These are phyloP conservation scores for Pseudocercospora crystallina DNA, from an alignment of 2,329 filamentous ascomycete genomes.

Conservation along the genomic window DNA sequence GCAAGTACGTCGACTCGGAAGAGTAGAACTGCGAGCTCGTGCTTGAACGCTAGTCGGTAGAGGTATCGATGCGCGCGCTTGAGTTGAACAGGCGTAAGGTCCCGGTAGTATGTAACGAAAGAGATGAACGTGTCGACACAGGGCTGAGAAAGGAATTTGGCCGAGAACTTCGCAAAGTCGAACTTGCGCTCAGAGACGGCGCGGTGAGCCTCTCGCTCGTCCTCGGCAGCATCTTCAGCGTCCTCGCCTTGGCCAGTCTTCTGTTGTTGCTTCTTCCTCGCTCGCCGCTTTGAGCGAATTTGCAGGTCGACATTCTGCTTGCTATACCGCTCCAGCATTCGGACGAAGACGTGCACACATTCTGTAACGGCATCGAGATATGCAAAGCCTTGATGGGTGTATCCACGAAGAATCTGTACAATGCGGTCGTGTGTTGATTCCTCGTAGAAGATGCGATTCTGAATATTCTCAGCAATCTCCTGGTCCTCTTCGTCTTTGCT, in stretches of 20 bases:
- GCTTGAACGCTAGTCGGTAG: slow-evolving; percentile 91
- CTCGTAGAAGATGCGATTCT: slow-evolving; percentile 97
- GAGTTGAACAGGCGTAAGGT: slow-evolving; percentile 75
- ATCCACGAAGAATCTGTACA: slow-evolving; percentile 75
- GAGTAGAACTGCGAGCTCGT: slow-evolving; percentile 83
- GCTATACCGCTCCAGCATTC: slow-evolving; percentile 87
- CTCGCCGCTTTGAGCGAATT: slow-evolving; percentile 75
- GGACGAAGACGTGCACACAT: slow-evolving; percentile 84
- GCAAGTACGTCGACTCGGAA: slow-evolving; percentile 89
- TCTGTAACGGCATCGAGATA: slow-evolving; percentile 93
- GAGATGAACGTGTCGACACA: slow-evolving; percentile 86
- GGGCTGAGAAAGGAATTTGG: slow-evolving; percentile 77
- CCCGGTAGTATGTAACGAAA: slow-evolving; percentile 76
- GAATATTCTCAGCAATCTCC: slow-evolving; percentile 95
- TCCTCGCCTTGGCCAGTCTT: slow-evolving; percentile 41
- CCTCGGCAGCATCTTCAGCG: slow-evolving; percentile 64
- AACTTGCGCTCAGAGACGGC: slow-evolving; percentile 84
- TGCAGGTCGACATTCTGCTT: slow-evolving; percentile 95
- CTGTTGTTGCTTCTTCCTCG: slow-evolving; percentile 67
- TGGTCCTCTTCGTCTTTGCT: slow-evolving; percentile 88
- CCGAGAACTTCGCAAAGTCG: slow-evolving; percentile 81
- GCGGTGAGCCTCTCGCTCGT: slow-evolving; percentile 68
- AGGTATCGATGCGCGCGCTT: slow-evolving; percentile 94
- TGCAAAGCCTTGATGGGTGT: slow-evolving; percentile 90
- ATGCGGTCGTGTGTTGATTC: slow-evolving; percentile 89